These are phyloP conservation scores for Stagonosporopsis tanaceti DNA, from an alignment of 2,329 filamentous ascomycete genomes.

Conservation along the genomic window DNA sequence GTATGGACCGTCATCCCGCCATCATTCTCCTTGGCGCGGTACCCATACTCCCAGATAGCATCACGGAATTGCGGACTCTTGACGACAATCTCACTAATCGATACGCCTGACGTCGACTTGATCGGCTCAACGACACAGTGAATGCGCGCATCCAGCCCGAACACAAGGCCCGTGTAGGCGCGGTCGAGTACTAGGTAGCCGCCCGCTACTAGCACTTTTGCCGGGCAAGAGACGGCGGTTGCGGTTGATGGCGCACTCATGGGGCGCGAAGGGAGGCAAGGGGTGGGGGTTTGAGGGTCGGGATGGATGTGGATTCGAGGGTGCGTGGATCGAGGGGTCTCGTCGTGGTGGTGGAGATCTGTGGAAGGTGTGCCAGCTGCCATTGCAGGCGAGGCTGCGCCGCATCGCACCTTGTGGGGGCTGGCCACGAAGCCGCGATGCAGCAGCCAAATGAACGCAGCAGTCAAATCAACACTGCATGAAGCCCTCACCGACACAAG, in stretches of 20 bases:
- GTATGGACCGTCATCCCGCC: constrained; percentile 86
- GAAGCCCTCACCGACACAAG: constrained; percentile 14
- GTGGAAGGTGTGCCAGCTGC: constrained; percentile 14
- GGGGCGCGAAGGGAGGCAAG: constrained; percentile 16
- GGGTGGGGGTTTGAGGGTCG: constrained; percentile 20
- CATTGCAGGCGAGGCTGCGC: constrained; percentile 26
- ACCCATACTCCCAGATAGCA: constrained; percentile 87
- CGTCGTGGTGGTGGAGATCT: constrained; percentile 25
- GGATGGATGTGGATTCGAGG: constrained; percentile 24
- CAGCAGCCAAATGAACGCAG: constrained; percentile 13
- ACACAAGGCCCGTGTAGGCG: constrained; percentile 77
- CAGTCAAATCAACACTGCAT: constrained; percentile 9
- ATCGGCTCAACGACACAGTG: constrained; percentile 66
- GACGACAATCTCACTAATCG: constrained; percentile 77
- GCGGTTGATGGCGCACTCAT: constrained; percentile 29
- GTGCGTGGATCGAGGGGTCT: constrained; percentile 27
- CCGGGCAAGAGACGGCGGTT: constrained; percentile 79
- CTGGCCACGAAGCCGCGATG: constrained; percentile 17
- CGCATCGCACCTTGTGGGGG: constrained; percentile 25
- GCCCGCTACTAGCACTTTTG: constrained; percentile 93
- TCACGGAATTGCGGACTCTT: constrained; percentile 89
- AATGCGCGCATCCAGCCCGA: constrained; percentile 70
- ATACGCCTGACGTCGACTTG: constrained; percentile 67
- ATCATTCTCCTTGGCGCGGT: constrained; percentile 71
- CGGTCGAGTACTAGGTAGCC: constrained; percentile 95